Conservation (phyloP, 163 green algal genomes). For the Smithsoniella earleae region DNA sequence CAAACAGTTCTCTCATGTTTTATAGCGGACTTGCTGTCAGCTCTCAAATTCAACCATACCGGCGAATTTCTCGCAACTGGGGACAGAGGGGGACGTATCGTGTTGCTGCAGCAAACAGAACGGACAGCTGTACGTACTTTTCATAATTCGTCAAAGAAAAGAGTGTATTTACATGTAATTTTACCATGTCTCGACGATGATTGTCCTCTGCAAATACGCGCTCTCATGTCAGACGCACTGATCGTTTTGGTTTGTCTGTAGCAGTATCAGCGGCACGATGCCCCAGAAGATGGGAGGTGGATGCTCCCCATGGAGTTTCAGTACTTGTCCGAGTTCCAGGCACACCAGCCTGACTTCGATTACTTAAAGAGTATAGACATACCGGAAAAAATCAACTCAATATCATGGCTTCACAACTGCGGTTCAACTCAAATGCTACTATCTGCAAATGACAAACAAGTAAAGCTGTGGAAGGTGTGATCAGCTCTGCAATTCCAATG, state of each 20-base stretch:
- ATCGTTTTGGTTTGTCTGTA: not conserved
- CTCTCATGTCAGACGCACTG: not conserved
- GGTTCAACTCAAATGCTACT: slow-evolving; percentile 71
- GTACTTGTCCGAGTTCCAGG: slow-evolving; percentile 99
- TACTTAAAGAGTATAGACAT: slow-evolving; percentile 99
- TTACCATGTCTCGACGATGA: too few relatives aligned
- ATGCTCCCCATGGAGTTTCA: slow-evolving; percentile 76
- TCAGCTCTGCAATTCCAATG: too few relatives aligned
- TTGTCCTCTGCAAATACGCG: too few relatives aligned
- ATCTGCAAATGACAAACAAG: slow-evolving; percentile 98
- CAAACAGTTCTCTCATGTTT: not conserved
- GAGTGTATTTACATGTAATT: too few relatives aligned
- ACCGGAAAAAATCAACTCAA: slow-evolving; percentile 97
- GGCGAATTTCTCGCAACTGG: slow-evolving; percentile 89
- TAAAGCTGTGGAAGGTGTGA: slow-evolving; percentile 96
- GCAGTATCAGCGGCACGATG: slow-evolving; percentile 37
- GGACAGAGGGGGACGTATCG: slow-evolving; percentile 86
- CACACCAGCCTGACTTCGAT: slow-evolving; percentile 98
- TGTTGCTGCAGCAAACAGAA: slow-evolving; percentile 78
- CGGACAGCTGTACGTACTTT: not conserved
- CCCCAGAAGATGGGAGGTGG: slow-evolving; percentile 30
- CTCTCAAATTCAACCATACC: slow-evolving; percentile 89
- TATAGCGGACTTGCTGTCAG: slow-evolving; percentile 91
- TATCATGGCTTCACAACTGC: slow-evolving; percentile 31
- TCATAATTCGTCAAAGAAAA: not conserved